Base-by-base conservation (phyloP, 2,329 filamentous ascomycete genomes). In the Aspergillus glaucus region DNA sequence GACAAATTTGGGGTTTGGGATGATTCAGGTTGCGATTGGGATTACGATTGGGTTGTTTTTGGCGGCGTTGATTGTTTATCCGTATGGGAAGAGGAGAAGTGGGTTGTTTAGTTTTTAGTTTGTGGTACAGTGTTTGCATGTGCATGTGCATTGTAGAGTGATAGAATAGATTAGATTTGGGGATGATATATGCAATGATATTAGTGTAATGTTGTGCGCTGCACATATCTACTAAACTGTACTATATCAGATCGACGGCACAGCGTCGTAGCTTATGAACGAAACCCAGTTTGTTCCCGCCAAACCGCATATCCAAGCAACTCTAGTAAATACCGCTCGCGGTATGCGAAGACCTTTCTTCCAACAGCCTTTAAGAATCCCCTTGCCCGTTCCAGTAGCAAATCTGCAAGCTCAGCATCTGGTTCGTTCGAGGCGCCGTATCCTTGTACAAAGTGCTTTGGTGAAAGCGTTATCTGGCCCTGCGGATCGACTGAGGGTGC, bases 21-120 rank as follows among this genome's bases (percentile, higher is more conserved):
- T 75, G 71, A 63, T 75, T 4, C 71, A 75, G 58, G 67, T 75
- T 17, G 70, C 71, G 7, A 74, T 75, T 53, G 72, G 71, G 2
- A 75, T 74, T 43, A 74, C 72, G 2, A 71, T 75, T 7, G 73
- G 73, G 1, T 53, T 75, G 39, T 75, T 75, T 53, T 53, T 75
- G 49, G 71, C 72, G 14, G 71, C 72, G 10, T 58, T 75, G 46
- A 64, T 75, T 42, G 64, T 75, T 21, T 75, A 75, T 59, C 73
- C 73, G 14, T 55, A 72, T 45, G 72, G 72, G 7, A 75, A 75
- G 55, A 62, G 69, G 49, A 65, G 72, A 45, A 75, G 70, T 51
- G 72, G 72, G 4, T 51, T 75, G 19, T 75, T 75, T 48, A 75
- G 71, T 55, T 74, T 75, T 47, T 67, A 56, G 19, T 14, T 9